phyloP scores from a whole-genome alignment of 805 yeast species.

The Metschnikowia kunwiensis region DNA sequence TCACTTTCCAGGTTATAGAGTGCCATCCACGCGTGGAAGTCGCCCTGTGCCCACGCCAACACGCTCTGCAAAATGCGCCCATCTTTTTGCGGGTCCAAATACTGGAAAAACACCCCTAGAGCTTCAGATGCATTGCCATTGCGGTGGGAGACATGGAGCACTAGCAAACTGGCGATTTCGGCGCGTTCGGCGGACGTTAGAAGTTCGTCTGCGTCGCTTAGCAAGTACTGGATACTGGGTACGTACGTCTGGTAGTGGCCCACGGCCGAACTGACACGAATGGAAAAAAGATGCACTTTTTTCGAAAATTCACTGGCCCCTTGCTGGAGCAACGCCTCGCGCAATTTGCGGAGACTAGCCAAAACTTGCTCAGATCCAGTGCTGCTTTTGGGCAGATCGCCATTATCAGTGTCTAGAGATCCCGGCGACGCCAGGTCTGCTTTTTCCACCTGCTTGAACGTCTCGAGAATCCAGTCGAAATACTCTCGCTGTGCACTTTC shows the following conservation, averaged over 20 bases:
- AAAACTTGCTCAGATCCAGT: constrained; percentile 20
- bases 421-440: constrained; percentile 1
- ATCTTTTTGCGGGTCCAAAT: constrained; percentile 21
- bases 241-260: constrained; percentile 54
- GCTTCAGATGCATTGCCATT: constrained; percentile 32
- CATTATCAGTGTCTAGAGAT: background rate
- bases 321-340: constrained; percentile 51
- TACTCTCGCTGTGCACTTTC: constrained; percentile 39
- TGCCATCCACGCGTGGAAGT: constrained; percentile 30
- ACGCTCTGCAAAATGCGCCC: constrained; percentile 18
- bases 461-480: constrained; percentile 35
- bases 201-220: constrained; percentile 24
- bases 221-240: constrained; percentile 48
- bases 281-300: constrained; percentile 48
- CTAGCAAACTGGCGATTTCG: constrained; percentile 41
- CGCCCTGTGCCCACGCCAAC: constrained; percentile 28
- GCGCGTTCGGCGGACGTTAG: constrained; percentile 31
- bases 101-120: constrained; percentile 26
- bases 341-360: constrained; percentile 42
- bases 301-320: constrained; percentile 38
- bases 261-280: constrained; percentile 41
- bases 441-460: constrained; percentile 8
- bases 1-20: constrained; percentile 33
- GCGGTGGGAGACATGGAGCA: constrained; percentile 46
- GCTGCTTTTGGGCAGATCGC: constrained; percentile 16